Percentiles rank a stretch among this genome's conserved stretches.
These are phyloP conservation scores for Leishmania turanica DNA, from an alignment of 208 protist genomes.

Conservation along the genomic window DNA sequence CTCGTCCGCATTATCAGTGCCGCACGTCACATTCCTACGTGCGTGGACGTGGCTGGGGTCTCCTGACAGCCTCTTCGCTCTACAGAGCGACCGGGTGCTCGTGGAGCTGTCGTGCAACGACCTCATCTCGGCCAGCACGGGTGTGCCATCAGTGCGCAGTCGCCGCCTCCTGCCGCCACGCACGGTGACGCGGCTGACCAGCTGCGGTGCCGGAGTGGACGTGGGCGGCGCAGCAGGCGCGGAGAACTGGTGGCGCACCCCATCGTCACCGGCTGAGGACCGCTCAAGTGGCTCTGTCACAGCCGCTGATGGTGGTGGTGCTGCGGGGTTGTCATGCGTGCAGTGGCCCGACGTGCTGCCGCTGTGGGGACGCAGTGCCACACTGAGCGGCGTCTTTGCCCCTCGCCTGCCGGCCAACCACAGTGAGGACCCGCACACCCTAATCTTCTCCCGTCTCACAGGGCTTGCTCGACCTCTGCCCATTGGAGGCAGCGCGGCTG, in stretches of 20 bases:
- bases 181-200: neutral
- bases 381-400: conserved; percentile 18
- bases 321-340: conserved; percentile 17
- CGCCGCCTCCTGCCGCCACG: conserved; percentile 23
- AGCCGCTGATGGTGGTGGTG: neutral
- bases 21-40: conserved; percentile 26
- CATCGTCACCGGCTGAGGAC: neutral
- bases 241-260: conserved; percentile 12
- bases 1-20: neutral
- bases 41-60: conserved; percentile 51
- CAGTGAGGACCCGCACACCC: conserved; percentile 21
- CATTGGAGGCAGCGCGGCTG: neutral
- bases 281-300: neutral
- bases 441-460: conserved; percentile 38
- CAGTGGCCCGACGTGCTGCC: conserved; percentile 19
- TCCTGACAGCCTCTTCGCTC: conserved; percentile 35
- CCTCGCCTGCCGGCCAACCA: conserved; percentile 15
- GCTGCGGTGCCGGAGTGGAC: neutral
- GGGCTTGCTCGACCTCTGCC: conserved; percentile 25
- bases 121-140: conserved; percentile 26
- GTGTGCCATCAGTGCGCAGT: conserved; percentile 45
- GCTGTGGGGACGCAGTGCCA: conserved; percentile 20
- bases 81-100: conserved; percentile 36
- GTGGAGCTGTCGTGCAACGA: conserved; percentile 46
- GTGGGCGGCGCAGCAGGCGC: neutral